These are phyloP conservation scores for Volvox africanus DNA, from an alignment of 139 green algal genomes.

Conservation along the genomic window DNA sequence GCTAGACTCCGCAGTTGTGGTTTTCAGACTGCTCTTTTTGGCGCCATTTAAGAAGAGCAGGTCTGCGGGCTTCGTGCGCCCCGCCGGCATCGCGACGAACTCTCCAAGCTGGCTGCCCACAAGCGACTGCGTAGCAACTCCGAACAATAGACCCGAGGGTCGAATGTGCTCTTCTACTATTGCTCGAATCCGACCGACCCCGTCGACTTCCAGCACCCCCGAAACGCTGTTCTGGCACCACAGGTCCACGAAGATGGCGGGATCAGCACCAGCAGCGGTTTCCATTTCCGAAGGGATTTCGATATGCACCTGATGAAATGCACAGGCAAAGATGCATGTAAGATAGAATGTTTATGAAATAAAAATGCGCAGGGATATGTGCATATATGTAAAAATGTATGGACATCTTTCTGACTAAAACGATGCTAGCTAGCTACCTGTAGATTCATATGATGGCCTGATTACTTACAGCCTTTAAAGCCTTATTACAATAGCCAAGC, in stretches of 20 bases:
- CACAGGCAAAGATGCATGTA: background rate
- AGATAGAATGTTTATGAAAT: no score
- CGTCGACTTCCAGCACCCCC: slow-evolving; percentile 20
- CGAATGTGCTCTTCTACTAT: slow-evolving; percentile 9
- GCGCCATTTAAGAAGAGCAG: background rate
- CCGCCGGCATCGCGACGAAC: background rate
- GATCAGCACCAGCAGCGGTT: background rate
- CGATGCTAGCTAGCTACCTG: background rate
- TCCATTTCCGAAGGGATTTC: background rate
- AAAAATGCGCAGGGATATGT: no score
- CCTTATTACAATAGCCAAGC: background rate
- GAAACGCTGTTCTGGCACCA: background rate
- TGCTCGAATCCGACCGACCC: background rate
- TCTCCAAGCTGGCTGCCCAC: background rate
- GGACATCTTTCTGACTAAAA: no score
- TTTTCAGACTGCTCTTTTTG: slow-evolving; percentile 46
- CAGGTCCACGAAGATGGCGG: slow-evolving; percentile 8
- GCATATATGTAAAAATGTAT: no score
- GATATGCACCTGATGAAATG: background rate
- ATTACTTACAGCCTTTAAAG: no score
- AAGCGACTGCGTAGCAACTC: background rate
- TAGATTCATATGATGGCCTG: no score
- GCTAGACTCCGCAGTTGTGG: background rate
- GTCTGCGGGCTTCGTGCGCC: background rate
- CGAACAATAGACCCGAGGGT: slow-evolving; percentile 41